phyloP scores from a whole-genome alignment of 495 filamentous ascomycete species.

The Neurospora hispaniola region DNA sequence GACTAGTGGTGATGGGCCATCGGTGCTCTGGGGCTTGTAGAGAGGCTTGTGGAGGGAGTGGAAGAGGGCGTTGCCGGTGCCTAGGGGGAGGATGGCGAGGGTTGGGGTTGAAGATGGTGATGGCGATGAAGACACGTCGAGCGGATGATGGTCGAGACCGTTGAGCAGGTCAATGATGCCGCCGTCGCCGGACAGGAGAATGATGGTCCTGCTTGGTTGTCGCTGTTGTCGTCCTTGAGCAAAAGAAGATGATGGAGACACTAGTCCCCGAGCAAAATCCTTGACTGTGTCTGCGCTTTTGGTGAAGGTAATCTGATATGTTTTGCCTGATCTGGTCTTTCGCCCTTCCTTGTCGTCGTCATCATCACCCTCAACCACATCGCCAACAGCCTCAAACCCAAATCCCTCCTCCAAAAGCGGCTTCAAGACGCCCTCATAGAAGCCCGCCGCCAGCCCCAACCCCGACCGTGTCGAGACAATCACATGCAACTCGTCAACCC shows the following conservation, averaged over 20 bases:
- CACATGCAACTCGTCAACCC: constrained; percentile 40
- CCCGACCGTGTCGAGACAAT: constrained; percentile 69
- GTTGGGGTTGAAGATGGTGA: constrained; percentile 30
- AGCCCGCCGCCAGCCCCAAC: constrained; percentile 44
- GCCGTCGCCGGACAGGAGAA: constrained; percentile 81
- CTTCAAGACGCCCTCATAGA: constrained; percentile 46
- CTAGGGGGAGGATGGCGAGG: constrained; percentile 61
- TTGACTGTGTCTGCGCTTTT: constrained; percentile 46
- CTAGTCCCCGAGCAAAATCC: constrained; percentile 42
- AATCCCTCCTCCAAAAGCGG: constrained; percentile 39
- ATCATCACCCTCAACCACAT: not conserved
- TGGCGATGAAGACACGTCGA: not conserved
- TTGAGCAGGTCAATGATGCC: constrained; percentile 73
- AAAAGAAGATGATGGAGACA: constrained; percentile 19
- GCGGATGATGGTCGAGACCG: constrained; percentile 14
- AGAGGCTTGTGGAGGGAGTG: constrained; percentile 46
- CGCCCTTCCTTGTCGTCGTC: too few relatives aligned
- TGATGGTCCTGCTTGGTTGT: constrained; percentile 40
- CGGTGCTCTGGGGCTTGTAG: constrained; percentile 1
- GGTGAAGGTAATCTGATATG: constrained; percentile 47
- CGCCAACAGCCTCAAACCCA: not conserved
- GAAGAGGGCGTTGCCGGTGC: constrained; percentile 85
- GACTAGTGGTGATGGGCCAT: constrained; percentile 25
- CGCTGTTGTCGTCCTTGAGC: constrained; percentile 18
- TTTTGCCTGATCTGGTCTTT: too few relatives aligned